A percentile compares a stretch with the other conserved stretches of the same genome.
phyloP scores from a whole-genome alignment of 2,329 filamentous ascomycete genomes.

The Colletotrichum acutatum region DNA sequence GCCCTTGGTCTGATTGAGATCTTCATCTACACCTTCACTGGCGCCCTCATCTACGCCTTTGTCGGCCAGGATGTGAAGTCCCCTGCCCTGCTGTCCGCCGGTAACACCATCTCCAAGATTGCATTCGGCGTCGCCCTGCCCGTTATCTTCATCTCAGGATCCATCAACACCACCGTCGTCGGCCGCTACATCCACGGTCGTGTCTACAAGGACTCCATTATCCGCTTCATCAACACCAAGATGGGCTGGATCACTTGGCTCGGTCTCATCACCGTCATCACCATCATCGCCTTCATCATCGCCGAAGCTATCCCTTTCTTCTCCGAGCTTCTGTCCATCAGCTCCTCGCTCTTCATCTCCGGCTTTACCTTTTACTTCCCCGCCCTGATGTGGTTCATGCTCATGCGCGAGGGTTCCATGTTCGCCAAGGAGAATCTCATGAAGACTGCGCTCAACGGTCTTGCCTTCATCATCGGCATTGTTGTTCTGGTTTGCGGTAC shows the following conservation, averaged over 20 bases:
- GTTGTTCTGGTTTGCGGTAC: slow-evolving; percentile 47
- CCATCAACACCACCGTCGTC: slow-evolving; percentile 69
- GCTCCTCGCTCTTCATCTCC: slow-evolving; percentile 59
- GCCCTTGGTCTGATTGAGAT: slow-evolving; percentile 72
- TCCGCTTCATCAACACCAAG: slow-evolving; percentile 59
- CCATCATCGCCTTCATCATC: slow-evolving; percentile 75
- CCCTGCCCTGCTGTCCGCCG: slow-evolving; percentile 75
- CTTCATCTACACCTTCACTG: slow-evolving; percentile 73
- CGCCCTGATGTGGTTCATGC: slow-evolving; percentile 56
- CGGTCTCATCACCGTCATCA: slow-evolving; percentile 65
- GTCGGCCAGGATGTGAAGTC: slow-evolving; percentile 71
- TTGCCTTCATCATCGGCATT: slow-evolving; percentile 45
- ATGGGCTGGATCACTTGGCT: slow-evolving; percentile 67
- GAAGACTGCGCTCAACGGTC: slow-evolving; percentile 40
- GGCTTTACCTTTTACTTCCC: slow-evolving; percentile 55
- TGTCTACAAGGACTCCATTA: slow-evolving; percentile 54
- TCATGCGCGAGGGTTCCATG: slow-evolving; percentile 46
- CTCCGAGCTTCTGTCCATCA: slow-evolving; percentile 70
- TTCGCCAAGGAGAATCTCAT: slow-evolving; percentile 44
- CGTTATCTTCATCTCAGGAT: slow-evolving; percentile 79
- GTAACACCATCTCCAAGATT: slow-evolving; percentile 68
- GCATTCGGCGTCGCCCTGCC: slow-evolving; percentile 77
- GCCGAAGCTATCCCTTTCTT: slow-evolving; percentile 81
- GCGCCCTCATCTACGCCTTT: slow-evolving; percentile 76
- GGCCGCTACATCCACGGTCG: slow-evolving; percentile 59